Evolutionary conservation across 2,329 filamentous ascomycete genomes (phyloP).

Genomic region (Aspergillus puulaauensis): DNA sequence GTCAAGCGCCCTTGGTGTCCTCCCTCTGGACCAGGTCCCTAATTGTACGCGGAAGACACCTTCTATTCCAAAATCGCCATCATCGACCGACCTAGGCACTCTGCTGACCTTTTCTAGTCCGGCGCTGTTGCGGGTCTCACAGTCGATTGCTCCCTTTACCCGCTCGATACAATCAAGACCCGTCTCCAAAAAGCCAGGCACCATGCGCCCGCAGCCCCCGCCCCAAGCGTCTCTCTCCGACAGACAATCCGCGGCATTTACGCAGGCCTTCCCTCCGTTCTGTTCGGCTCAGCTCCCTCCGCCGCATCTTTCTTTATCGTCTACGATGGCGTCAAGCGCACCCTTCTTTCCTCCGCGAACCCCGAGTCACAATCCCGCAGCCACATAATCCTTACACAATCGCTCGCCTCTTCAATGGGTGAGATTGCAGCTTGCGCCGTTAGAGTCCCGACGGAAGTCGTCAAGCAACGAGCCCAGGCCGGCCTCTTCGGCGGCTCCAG

Average conservation of each 20-base stretch:
- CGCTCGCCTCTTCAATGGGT: constrained; percentile 79
- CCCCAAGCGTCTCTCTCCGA: constrained; percentile 68
- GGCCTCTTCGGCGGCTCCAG: constrained; percentile 73
- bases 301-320: constrained; percentile 97
- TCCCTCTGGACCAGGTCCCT: constrained; percentile 46
- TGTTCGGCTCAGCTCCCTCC: constrained; percentile 88
- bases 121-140: constrained; percentile 91
- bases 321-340: constrained; percentile 73
- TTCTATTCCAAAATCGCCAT: background rate
- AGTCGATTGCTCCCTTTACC: constrained; percentile 94
- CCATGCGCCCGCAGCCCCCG: constrained; percentile 62
- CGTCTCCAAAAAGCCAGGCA: constrained; percentile 68
- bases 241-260: constrained; percentile 93
- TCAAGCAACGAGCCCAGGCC: constrained; percentile 96
- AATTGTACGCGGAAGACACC: constrained; percentile 26
- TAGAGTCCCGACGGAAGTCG: constrained; percentile 89
- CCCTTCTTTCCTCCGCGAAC: constrained; percentile 28
- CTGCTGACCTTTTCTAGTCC: constrained; percentile 50
- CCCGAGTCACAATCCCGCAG: constrained; percentile 31
- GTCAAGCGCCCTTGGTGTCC: constrained; percentile 37
- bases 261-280: constrained; percentile 81
- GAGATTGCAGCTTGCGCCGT: constrained; percentile 92
- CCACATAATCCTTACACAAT: constrained; percentile 60
- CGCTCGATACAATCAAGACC: constrained; percentile 98
- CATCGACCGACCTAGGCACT: background rate